phyloP scores from a whole-genome alignment of 83 land plant species.

The Isoetes engelmannii region DNA sequence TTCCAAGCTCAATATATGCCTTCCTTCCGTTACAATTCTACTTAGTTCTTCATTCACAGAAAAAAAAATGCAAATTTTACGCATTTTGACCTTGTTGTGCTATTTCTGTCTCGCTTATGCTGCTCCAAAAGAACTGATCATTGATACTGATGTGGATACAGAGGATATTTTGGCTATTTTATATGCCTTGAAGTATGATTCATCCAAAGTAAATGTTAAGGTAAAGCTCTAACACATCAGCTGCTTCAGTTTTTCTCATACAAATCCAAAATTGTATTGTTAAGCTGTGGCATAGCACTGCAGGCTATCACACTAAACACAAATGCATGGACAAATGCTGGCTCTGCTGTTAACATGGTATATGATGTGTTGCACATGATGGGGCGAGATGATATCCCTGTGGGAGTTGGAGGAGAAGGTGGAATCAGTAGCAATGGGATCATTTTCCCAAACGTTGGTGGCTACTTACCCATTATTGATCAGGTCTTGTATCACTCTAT shows the following conservation, averaged over 20 bases:
- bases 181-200: slow-evolving; percentile 60
- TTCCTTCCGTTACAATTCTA: no score
- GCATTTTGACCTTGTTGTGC: no score
- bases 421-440: slow-evolving; percentile 58
- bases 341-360: slow-evolving; percentile 66
- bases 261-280: no score
- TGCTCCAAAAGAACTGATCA: slow-evolving; percentile 40
- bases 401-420: slow-evolving; percentile 87
- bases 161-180: slow-evolving; percentile 67
- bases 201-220: slow-evolving; percentile 57
- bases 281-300: not conserved
- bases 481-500: slow-evolving; percentile 37
- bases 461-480: slow-evolving; percentile 73
- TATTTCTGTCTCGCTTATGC: slow-evolving; percentile 11
- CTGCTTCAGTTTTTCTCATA: no score
- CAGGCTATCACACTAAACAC: slow-evolving; percentile 70
- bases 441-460: slow-evolving; percentile 70
- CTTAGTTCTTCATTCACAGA: no score
- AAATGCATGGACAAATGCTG: slow-evolving; percentile 81
- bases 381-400: slow-evolving; percentile 70
- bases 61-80: no score
- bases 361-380: slow-evolving; percentile 84
- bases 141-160: slow-evolving; percentile 71
- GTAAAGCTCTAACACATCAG: slow-evolving; percentile 15
- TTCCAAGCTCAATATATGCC: no score